Conservation (phyloP, 768 basidiomycete species). For the Suillus ampliporus region DNA sequence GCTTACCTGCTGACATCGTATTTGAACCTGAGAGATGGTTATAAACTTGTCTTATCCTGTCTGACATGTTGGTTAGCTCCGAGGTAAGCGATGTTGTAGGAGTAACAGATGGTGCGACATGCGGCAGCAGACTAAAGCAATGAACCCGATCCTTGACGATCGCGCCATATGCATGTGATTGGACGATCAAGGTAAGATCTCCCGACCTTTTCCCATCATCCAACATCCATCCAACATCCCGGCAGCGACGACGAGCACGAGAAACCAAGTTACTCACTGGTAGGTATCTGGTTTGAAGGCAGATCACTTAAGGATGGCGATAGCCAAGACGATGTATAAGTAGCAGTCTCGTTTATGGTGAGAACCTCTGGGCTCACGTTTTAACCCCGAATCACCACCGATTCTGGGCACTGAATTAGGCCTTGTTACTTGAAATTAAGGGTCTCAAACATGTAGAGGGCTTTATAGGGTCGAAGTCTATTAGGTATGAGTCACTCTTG, state of each 20-base stretch:
- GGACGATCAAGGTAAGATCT: neutral
- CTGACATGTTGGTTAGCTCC: slow-evolving; percentile 46
- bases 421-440: neutral
- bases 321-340: neutral
- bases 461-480: neutral
- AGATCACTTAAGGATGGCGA: neutral
- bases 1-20: slow-evolving; percentile 62
- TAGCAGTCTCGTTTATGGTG: neutral
- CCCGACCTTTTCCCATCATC: neutral
- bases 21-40: slow-evolving; percentile 52
- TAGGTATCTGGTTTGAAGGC: neutral
- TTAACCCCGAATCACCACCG: neutral
- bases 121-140: neutral
- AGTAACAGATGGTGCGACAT: neutral
- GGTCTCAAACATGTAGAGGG: neutral
- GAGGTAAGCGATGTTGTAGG: neutral
- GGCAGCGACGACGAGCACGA: neutral
- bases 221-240: neutral
- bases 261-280: neutral
- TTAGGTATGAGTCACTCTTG: neutral
- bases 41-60: slow-evolving; percentile 64
- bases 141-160: neutral
- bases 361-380: neutral
- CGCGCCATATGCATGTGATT: slow-evolving; percentile 9
- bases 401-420: neutral